Conservation (phyloP, 2,329 filamentous ascomycete genomes). For the Graphilbum ipis-grandicollis region DNA sequence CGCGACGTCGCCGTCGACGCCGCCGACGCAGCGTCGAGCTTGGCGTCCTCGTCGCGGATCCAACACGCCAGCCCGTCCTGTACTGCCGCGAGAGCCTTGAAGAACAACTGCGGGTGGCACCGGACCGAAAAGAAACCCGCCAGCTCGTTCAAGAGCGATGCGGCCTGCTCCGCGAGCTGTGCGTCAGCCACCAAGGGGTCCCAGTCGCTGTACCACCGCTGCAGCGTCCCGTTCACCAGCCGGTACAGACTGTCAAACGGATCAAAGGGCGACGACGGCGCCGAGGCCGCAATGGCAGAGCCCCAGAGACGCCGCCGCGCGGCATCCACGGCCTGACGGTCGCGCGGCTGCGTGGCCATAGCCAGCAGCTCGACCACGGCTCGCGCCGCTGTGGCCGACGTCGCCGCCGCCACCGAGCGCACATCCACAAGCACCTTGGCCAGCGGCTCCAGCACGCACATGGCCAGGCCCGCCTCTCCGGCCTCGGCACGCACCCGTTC, state of each 20-base stretch:
- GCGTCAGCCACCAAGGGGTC: too few species aligned
- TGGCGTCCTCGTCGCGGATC: slow-evolving; percentile 39
- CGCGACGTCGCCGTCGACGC: slow-evolving; percentile 21
- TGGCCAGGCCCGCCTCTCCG: slow-evolving; percentile 48
- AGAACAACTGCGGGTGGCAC: slow-evolving; percentile 30
- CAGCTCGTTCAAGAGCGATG: slow-evolving; percentile 34
- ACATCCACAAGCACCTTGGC: slow-evolving; percentile 34
- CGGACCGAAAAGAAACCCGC: slow-evolving; percentile 30
- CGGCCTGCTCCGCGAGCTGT: too few species aligned
- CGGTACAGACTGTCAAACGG: slow-evolving; percentile 51
- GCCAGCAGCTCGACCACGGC: slow-evolving; percentile 26
- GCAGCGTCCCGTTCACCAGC: slow-evolving; percentile 35
- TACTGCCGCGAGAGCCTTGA: slow-evolving; percentile 37
- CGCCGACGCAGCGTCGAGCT: slow-evolving; percentile 13
- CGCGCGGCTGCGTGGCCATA: slow-evolving; percentile 35
- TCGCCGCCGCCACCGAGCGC: slow-evolving; percentile 9
- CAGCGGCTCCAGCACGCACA: slow-evolving; percentile 54
- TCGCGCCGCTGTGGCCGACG: slow-evolving; percentile 14
- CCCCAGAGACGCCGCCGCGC: slow-evolving; percentile 52
- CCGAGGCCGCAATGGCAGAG: slow-evolving; percentile 21
- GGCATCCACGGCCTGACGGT: slow-evolving; percentile 45
- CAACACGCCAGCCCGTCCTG: slow-evolving; percentile 46
- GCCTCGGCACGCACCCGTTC: slow-evolving; percentile 41
- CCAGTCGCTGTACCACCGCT: slow-evolving; percentile 34
- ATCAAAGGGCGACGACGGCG: slow-evolving; percentile 29